These are phyloP conservation scores for Podila epigama DNA, from an alignment of 192 early-diverging fungal genomes.

Conservation along the genomic window DNA sequence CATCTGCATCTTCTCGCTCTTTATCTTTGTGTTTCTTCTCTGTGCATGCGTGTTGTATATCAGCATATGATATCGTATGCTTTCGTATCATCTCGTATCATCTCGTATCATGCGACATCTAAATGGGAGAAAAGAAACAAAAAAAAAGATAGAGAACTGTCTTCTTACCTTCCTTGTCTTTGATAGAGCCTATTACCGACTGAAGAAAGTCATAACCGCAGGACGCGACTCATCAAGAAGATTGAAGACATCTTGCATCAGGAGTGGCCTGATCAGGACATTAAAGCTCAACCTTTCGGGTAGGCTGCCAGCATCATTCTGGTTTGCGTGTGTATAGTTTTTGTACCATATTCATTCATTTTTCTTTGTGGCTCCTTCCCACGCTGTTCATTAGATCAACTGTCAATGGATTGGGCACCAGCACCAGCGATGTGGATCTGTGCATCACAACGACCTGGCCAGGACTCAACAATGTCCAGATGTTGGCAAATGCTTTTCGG, in stretches of 20 bases:
- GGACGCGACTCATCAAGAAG: slow-evolving; percentile 77
- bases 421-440: slow-evolving; percentile 88
- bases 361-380: not conserved
- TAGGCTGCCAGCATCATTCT: too few species aligned
- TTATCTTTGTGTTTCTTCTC: too few species aligned
- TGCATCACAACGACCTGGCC: slow-evolving; percentile 88
- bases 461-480: slow-evolving; percentile 77
- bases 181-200: slow-evolving; percentile 65
- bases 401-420: slow-evolving; percentile 87
- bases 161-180: not conserved
- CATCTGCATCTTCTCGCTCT: too few species aligned
- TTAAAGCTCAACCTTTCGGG: slow-evolving; percentile 90
- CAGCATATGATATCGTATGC: too few species aligned
- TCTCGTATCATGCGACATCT: not conserved
- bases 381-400: slow-evolving; percentile 69
- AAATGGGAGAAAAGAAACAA: not conserved
- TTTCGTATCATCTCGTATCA: too few species aligned
- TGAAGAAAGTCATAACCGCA: slow-evolving; percentile 69
- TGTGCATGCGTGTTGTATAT: too few species aligned
- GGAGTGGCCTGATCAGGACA: slow-evolving; percentile 84
- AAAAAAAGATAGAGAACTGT: not conserved
- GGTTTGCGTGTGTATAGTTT: too few species aligned
- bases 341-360: not conserved
- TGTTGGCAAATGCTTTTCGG: slow-evolving; percentile 74
- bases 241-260: slow-evolving; percentile 77